phyloP scores from a whole-genome alignment of 495 filamentous ascomycete genomes.

The Xylaria acuta region DNA sequence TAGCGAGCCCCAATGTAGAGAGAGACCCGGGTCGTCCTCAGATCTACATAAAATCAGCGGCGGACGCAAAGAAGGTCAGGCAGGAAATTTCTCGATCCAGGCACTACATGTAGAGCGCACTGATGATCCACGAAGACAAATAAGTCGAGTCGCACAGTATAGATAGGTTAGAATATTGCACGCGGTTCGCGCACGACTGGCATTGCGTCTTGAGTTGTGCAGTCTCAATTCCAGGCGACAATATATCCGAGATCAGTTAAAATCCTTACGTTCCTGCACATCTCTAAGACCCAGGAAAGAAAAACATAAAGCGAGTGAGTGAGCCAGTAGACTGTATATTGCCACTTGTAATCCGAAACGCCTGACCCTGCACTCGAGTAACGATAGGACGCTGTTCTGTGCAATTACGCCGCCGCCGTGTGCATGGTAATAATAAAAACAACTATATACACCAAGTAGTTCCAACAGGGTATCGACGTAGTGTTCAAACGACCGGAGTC shows the following conservation, averaged over 20 bases:
- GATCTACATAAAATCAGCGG: background rate
- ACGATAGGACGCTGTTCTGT: background rate
- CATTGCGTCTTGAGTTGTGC: background rate
- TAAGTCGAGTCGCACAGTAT: background rate
- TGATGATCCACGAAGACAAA: background rate
- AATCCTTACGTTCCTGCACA: background rate
- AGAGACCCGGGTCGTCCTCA: background rate
- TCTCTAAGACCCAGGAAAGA: background rate
- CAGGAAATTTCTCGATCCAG: background rate
- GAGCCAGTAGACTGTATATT: background rate
- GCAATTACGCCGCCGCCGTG: background rate
- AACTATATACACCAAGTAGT: constrained; percentile 16
- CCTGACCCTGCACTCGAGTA: background rate
- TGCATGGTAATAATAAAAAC: constrained; percentile 15
- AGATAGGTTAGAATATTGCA: background rate
- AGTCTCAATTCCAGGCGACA: background rate
- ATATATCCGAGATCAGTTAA: background rate
- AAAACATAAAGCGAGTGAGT: background rate
- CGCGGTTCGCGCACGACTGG: no score
- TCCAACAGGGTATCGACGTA: constrained; percentile 20
- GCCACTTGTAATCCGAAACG: constrained; percentile 5
- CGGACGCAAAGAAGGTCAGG: background rate
- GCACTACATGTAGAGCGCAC: background rate
- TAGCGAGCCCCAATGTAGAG: background rate
- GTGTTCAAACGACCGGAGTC: constrained; percentile 4